A percentile compares a stretch with the other conserved stretches of the same genome.
Evolutionary conservation across 1,284 basidiomycete genomes (phyloP).

Genomic region (Xerocomus tenax): DNA sequence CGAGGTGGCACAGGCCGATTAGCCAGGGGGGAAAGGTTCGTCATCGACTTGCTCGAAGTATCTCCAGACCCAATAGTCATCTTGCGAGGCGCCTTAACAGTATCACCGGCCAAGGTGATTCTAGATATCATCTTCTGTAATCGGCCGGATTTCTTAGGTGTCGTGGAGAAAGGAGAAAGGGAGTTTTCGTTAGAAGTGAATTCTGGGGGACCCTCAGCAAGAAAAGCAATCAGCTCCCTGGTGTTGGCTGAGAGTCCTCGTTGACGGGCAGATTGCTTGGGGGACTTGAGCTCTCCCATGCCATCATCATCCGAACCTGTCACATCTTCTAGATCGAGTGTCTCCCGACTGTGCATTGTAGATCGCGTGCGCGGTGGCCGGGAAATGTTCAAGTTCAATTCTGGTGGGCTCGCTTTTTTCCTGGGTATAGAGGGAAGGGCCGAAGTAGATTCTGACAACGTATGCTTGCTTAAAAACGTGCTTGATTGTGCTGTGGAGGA

Average conservation of each 20-base stretch:
- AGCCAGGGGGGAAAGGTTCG: constrained; percentile 42
- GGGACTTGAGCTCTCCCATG: constrained; percentile 22
- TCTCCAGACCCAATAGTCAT: constrained; percentile 22
- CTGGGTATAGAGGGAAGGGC: constrained; percentile 15
- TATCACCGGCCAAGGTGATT: constrained; percentile 46
- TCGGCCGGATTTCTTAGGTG: constrained; percentile 49
- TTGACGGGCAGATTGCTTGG: constrained; percentile 27
- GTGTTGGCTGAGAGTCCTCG: constrained; percentile 41
- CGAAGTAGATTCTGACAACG: constrained; percentile 25
- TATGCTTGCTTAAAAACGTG: constrained; percentile 13
- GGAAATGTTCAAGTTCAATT: constrained; percentile 29
- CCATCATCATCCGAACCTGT: constrained; percentile 49
- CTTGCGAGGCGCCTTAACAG: constrained; percentile 27
- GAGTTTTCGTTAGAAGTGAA: constrained; percentile 25
- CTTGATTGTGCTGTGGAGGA: constrained; percentile 14
- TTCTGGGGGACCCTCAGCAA: constrained; percentile 31
- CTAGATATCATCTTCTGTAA: constrained; percentile 74
- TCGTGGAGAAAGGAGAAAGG: constrained; percentile 34
- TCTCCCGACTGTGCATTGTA: constrained; percentile 52
- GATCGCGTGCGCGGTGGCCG: constrained; percentile 42
- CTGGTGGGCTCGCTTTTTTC: constrained; percentile 21
- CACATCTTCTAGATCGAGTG: constrained; percentile 66
- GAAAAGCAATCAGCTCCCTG: constrained; percentile 49
- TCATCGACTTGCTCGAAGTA: constrained; percentile 31
- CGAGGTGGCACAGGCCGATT: constrained; percentile 53